Evolutionary conservation across 2,329 filamentous ascomycete genomes (phyloP).

Genomic region (Pleoardoris graminearum): DNA sequence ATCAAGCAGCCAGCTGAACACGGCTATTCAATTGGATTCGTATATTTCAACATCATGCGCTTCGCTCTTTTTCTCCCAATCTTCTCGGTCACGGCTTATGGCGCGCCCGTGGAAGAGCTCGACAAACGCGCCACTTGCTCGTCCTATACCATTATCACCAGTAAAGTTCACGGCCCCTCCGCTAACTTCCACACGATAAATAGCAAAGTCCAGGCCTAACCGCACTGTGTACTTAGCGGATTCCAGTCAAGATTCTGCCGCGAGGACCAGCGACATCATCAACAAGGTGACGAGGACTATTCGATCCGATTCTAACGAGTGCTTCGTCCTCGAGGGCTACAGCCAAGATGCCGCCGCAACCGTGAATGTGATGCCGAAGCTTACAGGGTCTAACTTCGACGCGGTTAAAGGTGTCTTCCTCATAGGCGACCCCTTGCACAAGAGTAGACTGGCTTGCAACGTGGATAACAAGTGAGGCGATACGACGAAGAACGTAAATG

Average conservation of each 20-base stretch:
- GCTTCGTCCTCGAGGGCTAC: constrained; percentile 46
- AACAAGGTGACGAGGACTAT: constrained; percentile 35
- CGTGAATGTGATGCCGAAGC: constrained; percentile 34
- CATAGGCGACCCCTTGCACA: constrained; percentile 41
- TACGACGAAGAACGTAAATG: constrained; percentile 39
- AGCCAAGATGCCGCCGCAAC: constrained; percentile 45
- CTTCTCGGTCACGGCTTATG: constrained; percentile 13
- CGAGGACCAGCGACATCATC: constrained; percentile 40
- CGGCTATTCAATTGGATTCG: neutral
- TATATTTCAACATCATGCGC: constrained; percentile 16
- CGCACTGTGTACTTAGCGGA: constrained; percentile 42
- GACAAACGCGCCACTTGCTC: constrained; percentile 19
- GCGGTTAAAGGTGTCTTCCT: constrained; percentile 46
- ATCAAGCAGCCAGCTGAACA: neutral
- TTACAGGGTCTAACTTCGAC: constrained; percentile 38
- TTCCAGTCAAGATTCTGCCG: constrained; percentile 28
- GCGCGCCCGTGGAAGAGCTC: constrained; percentile 13
- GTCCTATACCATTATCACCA: constrained; percentile 29
- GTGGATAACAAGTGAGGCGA: constrained; percentile 41
- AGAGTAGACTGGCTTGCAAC: constrained; percentile 38
- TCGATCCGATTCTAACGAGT: constrained; percentile 28
- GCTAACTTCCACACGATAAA: constrained; percentile 43
- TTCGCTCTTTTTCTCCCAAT: constrained; percentile 14
- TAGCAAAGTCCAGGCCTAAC: constrained; percentile 29
- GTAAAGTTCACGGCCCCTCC: constrained; percentile 22